These are phyloP conservation scores for Fragaria vesca DNA, from an alignment of 306 rosid species.

Conservation along the genomic window DNA sequence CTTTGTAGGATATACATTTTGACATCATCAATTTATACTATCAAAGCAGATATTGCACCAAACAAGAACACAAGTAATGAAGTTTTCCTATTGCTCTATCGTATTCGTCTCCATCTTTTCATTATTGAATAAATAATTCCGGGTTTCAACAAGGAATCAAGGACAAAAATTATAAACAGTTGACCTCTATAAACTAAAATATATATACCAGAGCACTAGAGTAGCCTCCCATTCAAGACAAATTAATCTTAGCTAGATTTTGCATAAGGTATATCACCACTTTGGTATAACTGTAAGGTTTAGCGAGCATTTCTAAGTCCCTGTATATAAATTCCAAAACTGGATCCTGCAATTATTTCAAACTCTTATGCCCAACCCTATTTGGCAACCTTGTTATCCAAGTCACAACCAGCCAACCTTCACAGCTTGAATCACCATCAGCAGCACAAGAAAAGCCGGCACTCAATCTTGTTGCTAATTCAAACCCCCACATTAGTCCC, in stretches of 20 bases:
- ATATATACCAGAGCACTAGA: neutral
- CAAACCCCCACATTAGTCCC: neutral
- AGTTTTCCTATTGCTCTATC: neutral
- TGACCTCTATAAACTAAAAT: neutral
- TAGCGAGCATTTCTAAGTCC: constrained; percentile 12
- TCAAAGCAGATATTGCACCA: neutral
- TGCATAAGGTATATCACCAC: constrained; percentile 17
- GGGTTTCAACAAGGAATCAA: neutral
- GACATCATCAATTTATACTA: neutral
- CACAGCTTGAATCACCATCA: neutral
- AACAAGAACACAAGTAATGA: neutral
- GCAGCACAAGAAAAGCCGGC: neutral
- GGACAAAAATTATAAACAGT: neutral
- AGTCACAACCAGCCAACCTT: neutral
- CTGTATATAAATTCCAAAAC: constrained; percentile 4
- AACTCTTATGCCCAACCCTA: constrained; percentile 4
- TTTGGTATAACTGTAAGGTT: neutral
- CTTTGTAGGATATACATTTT: too few relatives aligned
- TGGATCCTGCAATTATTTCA: neutral
- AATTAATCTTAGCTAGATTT: neutral
- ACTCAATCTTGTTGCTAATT: neutral
- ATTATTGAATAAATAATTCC: neutral
- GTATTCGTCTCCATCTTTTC: neutral
- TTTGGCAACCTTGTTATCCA: constrained; percentile 2
- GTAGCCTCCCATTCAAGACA: neutral